Base-by-base conservation (phyloP, 108 stramenopile genomes). In the Cyclotella kingstonii region DNA sequence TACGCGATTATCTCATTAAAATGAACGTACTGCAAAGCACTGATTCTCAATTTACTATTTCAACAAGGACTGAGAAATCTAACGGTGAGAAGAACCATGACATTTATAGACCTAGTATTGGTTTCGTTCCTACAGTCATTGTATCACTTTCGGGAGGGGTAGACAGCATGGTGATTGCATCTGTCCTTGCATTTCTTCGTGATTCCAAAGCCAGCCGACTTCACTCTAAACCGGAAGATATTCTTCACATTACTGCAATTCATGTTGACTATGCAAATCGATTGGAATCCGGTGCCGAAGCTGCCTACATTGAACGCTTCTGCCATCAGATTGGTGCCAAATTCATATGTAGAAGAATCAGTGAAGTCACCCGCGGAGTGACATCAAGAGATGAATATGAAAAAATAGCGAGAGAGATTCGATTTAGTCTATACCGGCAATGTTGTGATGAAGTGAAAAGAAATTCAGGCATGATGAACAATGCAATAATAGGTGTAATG, bases 221-320 rank as follows among this genome's bases (percentile, higher is more conserved):
- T 17, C 57, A 51, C 18, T 73, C 57, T 42, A 65, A 66, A 7
- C 84, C 81, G 52, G 59, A 82, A 10, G 57, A 73, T 45, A 54
- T 69, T 4, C 51, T 83, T 11, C 56, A 19, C 11, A 65, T 91
- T 23, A 44, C 62, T 29, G 89, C 84, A 9, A 77, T 96, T 36
- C 97, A 98, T 77, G 91, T 98, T 65, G 94, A 98, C 63, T 98
- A 98, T 79, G 96, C 81, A 40, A 98, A 98, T 84, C 84, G 98
- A 19, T 91, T 91, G 14, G 98, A 98, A 72, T 84, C 91, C 17
- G 71, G 60, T 5, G 82, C 83, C 5, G 98, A 98, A 76, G 95
- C 95, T 9, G 79, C 76, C 28, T 96, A 75, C 68, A 93, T 97
- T 15, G 49, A 78, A 36, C 62, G 78, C 18, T 98, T 93, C 65